A percentile compares a stretch with the other conserved stretches of the same genome.
These are phyloP conservation scores for Furcasterigmium sp. DNA, from an alignment of 2,329 filamentous ascomycete genomes.

Conservation along the genomic window DNA sequence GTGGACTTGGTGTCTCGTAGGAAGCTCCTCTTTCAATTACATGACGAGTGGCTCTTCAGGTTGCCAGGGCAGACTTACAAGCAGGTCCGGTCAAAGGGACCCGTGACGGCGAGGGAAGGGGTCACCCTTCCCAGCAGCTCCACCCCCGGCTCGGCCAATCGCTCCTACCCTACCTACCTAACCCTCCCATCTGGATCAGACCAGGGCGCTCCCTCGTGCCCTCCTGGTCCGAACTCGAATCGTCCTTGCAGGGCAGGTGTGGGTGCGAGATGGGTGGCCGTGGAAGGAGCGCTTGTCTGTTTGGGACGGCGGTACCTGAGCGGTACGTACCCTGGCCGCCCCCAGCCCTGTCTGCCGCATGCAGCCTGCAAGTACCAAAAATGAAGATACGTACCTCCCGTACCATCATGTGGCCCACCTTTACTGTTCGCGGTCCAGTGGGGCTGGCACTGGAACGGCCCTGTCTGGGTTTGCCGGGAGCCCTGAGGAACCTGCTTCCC, in stretches of 20 bases:
- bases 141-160: too few relatives aligned
- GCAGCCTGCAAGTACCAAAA: neutral
- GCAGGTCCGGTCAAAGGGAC: too few relatives aligned
- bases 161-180: neutral
- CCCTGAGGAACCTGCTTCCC: neutral
- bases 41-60: too few relatives aligned
- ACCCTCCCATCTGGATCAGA: neutral
- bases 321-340: too few relatives aligned
- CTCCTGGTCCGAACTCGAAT: neutral
- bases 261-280: neutral
- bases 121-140: too few relatives aligned
- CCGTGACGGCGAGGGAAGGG: too few relatives aligned
- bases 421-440: neutral
- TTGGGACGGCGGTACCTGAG: neutral
- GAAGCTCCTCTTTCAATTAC: too few relatives aligned
- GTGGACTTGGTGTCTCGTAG: too few relatives aligned
- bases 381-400: neutral
- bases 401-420: constrained; percentile 1
- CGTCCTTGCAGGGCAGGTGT: constrained; percentile 1
- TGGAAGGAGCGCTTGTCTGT: too few relatives aligned
- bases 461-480: neutral
- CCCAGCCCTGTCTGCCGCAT: neutral
- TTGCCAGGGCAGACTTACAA: too few relatives aligned
- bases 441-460: neutral
- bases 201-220: neutral